Evolutionary conservation across 306 rosid genomes (phyloP).

Genomic region (Pterocarpus santalinus): DNA sequence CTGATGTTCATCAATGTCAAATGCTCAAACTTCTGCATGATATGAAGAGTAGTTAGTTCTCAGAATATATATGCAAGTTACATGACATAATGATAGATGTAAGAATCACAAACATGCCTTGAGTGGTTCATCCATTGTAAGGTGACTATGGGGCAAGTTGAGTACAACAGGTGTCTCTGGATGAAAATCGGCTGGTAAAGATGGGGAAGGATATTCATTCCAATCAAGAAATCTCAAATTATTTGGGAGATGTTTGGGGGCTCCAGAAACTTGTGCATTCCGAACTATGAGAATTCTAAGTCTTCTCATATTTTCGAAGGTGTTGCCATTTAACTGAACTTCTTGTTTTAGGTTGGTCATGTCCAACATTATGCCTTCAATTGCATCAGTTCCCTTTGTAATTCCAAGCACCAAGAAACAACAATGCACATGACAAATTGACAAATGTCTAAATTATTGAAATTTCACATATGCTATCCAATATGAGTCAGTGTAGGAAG

Average conservation of each 20-base stretch:
- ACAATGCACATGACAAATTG: too few relatives aligned
- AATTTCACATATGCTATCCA: not conserved
- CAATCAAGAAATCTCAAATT: conserved; percentile 56
- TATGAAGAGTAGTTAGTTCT: not conserved
- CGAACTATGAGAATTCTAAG: conserved; percentile 46
- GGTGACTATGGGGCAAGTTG: conserved; percentile 40
- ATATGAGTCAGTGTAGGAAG: not conserved
- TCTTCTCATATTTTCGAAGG: conserved; percentile 42
- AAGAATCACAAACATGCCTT: conserved; percentile 32
- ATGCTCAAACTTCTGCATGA: conserved; percentile 42
- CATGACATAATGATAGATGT: not conserved
- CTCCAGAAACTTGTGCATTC: conserved; percentile 37
- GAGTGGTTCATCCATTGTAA: conserved; percentile 27
- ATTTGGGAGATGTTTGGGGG: conserved; percentile 43
- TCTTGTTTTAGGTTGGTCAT: conserved; percentile 23
- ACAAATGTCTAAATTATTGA: not conserved
- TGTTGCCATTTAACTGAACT: conserved; percentile 20
- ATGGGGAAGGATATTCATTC: conserved; percentile 42
- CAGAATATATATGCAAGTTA: not conserved
- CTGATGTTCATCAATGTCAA: conserved; percentile 32
- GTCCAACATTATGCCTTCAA: conserved; percentile 49
- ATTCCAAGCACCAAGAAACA: conserved; percentile 20
- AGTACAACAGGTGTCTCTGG: conserved; percentile 48
- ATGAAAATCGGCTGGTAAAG: conserved; percentile 47
- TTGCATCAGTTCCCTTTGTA: conserved; percentile 30